Base-by-base conservation (phyloP, 2,329 filamentous ascomycete species). In the Beauveria asiatica region DNA sequence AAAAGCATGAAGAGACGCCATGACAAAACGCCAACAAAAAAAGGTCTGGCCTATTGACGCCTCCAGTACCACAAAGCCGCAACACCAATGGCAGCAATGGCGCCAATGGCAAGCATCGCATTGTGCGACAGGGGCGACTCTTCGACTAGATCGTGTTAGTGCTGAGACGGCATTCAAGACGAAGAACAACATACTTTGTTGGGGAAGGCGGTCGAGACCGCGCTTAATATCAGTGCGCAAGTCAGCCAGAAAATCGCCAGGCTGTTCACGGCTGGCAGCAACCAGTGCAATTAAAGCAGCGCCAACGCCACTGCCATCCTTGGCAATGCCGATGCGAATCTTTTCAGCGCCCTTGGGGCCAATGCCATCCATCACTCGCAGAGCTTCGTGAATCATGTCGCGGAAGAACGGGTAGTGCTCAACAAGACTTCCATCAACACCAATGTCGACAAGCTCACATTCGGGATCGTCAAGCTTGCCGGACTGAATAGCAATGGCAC, bases 341-440 rank as follows among this genome's bases (percentile, higher is more conserved):
- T 86, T 89, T 76, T 89, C 88, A 65, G 95, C 92, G 11, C 92
- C 92, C 61, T 82, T 78, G 50, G 80, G 76, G 5, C 93, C 93
- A 67, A 97, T 89, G 63, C 88, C 85, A 17, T 90, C 82, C 57
- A 96, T 85, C 60, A 84, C 85, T 54, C 85, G 78, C 62, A 97
- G 79, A 7, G 90, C 90, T 70, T 96, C 89, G 63, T 92, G 84
- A 64, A 97, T 88, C 78, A 94, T 89, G 60, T 89, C 87, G 65
- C 94, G 86, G 76, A 97, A 99, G 69, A 86, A 87, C 9, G 94
- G 94, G 74, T 97, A 97, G 76, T 96, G 94, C 74, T 97, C 94
- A 2, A 97, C 92, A 57, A 99, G 78, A 70, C 88, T 92, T 65
- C 94, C 94, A 70, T 99, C 94, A 2, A 97, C 93, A 68, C 94